Evolutionary conservation across 2,329 filamentous ascomycete genomes (phyloP).

Genomic region (Exophiala sp.): DNA sequence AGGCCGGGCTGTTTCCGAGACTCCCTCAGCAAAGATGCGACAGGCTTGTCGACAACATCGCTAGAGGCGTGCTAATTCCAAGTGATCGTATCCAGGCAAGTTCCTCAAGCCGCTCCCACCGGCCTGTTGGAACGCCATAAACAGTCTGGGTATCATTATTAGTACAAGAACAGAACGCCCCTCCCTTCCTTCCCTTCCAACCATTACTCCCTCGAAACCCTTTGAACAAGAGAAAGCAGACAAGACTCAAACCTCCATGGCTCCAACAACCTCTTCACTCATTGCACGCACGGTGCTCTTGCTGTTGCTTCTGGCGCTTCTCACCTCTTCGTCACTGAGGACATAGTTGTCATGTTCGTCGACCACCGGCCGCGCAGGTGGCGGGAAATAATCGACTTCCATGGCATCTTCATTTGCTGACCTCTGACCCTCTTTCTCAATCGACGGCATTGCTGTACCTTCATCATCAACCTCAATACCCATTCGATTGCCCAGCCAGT

Average conservation of each 20-base stretch:
- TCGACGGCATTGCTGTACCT: slow-evolving; percentile 38
- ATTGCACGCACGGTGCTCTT: slow-evolving; percentile 46
- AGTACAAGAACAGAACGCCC: slow-evolving; percentile 14
- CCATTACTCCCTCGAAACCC: background rate
- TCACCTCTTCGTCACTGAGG: slow-evolving; percentile 42
- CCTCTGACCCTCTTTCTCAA: slow-evolving; percentile 7
- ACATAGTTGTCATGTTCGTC: slow-evolving; percentile 42
- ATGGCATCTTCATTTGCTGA: slow-evolving; percentile 15
- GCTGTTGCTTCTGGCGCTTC: slow-evolving; percentile 33
- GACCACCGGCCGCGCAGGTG: slow-evolving; percentile 31
- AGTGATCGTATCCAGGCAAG: slow-evolving; percentile 7
- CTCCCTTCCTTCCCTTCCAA: background rate
- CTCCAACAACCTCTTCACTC: slow-evolving; percentile 50
- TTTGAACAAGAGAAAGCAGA: background rate
- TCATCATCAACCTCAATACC: slow-evolving; percentile 40
- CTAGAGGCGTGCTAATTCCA: background rate
- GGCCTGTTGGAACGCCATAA: slow-evolving; percentile 19
- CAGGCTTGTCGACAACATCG: background rate
- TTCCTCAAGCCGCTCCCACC: slow-evolving; percentile 21
- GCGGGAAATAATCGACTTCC: slow-evolving; percentile 28
- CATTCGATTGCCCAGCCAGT: slow-evolving; percentile 72
- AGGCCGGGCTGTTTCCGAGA: background rate
- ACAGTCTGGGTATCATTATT: slow-evolving; percentile 25
- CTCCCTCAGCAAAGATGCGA: background rate
- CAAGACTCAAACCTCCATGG: slow-evolving; percentile 45